Evolutionary conservation across 1,139 yeast species (phyloP).

Genomic region (Magnusiomyces paraingens): DNA sequence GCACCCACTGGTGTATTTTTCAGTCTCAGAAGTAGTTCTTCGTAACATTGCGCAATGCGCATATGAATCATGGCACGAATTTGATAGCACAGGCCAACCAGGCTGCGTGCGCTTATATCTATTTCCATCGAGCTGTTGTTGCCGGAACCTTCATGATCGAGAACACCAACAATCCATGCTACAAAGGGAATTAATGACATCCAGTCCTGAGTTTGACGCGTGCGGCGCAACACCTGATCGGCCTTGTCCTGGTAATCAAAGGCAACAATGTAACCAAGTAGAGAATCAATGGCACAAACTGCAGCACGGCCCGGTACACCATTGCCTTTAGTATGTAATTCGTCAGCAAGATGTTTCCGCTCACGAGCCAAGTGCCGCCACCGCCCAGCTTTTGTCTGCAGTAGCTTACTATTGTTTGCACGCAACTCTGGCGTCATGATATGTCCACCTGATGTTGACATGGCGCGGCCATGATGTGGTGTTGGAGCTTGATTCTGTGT

Average conservation of each 20-base stretch:
- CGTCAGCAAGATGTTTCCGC: slow-evolving; percentile 34
- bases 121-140: slow-evolving; percentile 4
- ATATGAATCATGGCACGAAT: slow-evolving; percentile 34
- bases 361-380: slow-evolving; percentile 33
- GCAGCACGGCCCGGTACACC: slow-evolving; percentile 26
- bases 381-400: slow-evolving; percentile 23
- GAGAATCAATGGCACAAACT: slow-evolving; percentile 32
- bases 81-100: slow-evolving; percentile 33
- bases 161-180: slow-evolving; percentile 24
- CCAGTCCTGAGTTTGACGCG: slow-evolving; percentile 34
- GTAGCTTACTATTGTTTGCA: slow-evolving; percentile 23
- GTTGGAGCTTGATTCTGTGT: not conserved
- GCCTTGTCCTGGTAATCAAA: slow-evolving; percentile 38
- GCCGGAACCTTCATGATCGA: slow-evolving; percentile 21
- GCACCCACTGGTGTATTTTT: too few species aligned
- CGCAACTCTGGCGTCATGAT: slow-evolving; percentile 22
- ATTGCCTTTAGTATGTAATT: slow-evolving; percentile 21
- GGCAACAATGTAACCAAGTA: slow-evolving; percentile 35
- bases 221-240: slow-evolving; percentile 23
- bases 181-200: slow-evolving; percentile 33
- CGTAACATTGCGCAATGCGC: slow-evolving; percentile 25
- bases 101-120: slow-evolving; percentile 6
- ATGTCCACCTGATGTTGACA: not conserved
- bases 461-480: not conserved
- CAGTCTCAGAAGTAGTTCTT: slow-evolving; percentile 8